A percentile compares a stretch with the other conserved stretches of the same genome.
phyloP scores from a whole-genome alignment of 1,284 basidiomycete species.

The Ganoderma sinense region DNA sequence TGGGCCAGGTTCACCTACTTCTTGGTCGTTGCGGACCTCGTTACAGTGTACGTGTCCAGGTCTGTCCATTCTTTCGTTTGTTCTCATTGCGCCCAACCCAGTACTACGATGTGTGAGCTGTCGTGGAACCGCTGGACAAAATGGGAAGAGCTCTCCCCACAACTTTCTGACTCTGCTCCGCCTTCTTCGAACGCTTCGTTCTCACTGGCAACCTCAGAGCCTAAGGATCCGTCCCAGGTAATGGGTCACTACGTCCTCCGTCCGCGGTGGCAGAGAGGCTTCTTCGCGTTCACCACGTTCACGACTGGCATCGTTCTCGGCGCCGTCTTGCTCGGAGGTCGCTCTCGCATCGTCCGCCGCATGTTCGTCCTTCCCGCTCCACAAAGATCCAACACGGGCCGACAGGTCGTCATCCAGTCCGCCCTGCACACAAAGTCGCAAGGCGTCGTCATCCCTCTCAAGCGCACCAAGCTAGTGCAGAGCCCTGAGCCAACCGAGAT shows the following conservation, averaged over 20 bases:
- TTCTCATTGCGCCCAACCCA: constrained; percentile 11
- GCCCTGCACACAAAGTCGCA: constrained; percentile 44
- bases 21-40: constrained; percentile 43
- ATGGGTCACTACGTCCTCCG: constrained; percentile 39
- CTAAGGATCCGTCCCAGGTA: constrained; percentile 2
- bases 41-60: constrained; percentile 42
- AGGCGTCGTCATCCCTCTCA: constrained; percentile 40
- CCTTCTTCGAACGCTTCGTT: background rate
- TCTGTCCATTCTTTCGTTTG: background rate
- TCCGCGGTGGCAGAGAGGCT: constrained; percentile 47
- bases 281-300: constrained; percentile 42
- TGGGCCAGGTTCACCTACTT: constrained; percentile 46
- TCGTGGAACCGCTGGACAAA: constrained; percentile 48
- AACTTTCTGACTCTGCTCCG: background rate
- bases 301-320: constrained; percentile 44
- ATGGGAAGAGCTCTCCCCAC: constrained; percentile 33
- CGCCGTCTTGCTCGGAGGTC: constrained; percentile 42
- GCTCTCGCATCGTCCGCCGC: constrained; percentile 46
- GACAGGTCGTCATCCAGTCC: constrained; percentile 44
- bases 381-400: constrained; percentile 5
- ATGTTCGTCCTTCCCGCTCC: constrained; percentile 33
- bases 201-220: background rate
- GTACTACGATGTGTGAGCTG: constrained; percentile 45
- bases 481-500: constrained; percentile 40
- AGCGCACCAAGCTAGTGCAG: constrained; percentile 17